phyloP scores from a whole-genome alignment of 148 eudicot species.

The Arctostaphylos glauca region DNA sequence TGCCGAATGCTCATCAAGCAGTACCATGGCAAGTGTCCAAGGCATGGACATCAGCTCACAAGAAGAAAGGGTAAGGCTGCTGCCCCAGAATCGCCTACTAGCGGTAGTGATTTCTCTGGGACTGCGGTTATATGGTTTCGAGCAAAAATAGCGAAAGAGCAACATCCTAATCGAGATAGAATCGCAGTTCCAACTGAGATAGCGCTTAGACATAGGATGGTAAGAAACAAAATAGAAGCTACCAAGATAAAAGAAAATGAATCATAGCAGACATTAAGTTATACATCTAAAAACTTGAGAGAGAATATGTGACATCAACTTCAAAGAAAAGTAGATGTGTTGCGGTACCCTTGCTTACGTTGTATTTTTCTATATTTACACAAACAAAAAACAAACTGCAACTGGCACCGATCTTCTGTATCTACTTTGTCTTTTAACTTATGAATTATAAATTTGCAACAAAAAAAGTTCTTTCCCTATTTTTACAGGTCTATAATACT shows the following conservation, averaged over 20 bases:
- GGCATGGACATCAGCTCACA: not conserved
- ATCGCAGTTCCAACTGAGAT: not conserved
- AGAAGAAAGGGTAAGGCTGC: not conserved
- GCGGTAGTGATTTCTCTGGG: not conserved
- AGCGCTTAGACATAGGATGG: not conserved
- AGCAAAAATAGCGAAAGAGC: not conserved
- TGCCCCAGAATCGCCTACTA: not conserved
- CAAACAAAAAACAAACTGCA: not conserved
- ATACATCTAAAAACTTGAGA: not conserved
- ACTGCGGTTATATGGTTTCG: not conserved
- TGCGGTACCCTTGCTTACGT: not conserved
- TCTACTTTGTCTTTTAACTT: not conserved
- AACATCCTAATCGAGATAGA: not conserved
- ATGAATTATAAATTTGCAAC: not conserved
- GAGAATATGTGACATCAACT: not conserved
- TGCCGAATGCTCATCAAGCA: not conserved
- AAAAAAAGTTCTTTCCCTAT: not conserved
- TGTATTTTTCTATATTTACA: not conserved
- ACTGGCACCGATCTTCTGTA: not conserved
- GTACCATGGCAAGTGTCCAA: not conserved
- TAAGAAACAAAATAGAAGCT: not conserved
- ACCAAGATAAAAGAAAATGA: not conserved
- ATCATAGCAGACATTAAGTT: not conserved
- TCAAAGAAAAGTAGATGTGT: not conserved
- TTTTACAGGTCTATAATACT: not conserved